A percentile compares a stretch with the other conserved stretches of the same genome.
These are phyloP conservation scores for Rhynchosporium agropyri DNA, from an alignment of 2,329 filamentous ascomycete genomes.

Conservation along the genomic window DNA sequence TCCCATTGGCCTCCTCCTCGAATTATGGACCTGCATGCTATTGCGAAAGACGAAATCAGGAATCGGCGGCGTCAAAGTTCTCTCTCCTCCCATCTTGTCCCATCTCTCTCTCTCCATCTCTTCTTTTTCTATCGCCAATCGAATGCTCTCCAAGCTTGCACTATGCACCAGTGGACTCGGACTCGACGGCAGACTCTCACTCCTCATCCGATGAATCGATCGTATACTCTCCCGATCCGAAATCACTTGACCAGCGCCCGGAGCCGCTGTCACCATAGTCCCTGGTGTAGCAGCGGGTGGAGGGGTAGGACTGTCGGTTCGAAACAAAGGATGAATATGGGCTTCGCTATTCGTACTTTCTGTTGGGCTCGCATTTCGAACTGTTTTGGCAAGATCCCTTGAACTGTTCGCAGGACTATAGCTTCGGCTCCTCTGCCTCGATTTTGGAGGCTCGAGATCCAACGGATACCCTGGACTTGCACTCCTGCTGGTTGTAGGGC, in stretches of 20 bases:
- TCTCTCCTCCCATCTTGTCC: constrained; percentile 41
- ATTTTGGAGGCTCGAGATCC: constrained; percentile 55
- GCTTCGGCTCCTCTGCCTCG: constrained; percentile 39
- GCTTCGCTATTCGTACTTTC: constrained; percentile 56
- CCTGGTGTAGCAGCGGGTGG: constrained; percentile 68
- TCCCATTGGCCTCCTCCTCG: constrained; percentile 36
- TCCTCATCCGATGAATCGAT: constrained; percentile 57
- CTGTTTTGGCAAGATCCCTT: constrained; percentile 25
- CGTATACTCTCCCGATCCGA: constrained; percentile 55
- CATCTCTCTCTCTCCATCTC: constrained; percentile 31
- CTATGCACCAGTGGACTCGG: constrained; percentile 56
- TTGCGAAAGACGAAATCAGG: constrained; percentile 62
- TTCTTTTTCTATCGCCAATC: constrained; percentile 38
- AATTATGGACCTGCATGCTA: constrained; percentile 51
- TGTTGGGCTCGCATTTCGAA: constrained; percentile 37
- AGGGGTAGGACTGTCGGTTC: constrained; percentile 69
- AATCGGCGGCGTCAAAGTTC: constrained; percentile 61
- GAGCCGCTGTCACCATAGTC: constrained; percentile 71
- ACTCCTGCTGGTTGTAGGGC: constrained; percentile 64
- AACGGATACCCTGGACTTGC: constrained; percentile 64
- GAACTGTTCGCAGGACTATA: constrained; percentile 38
- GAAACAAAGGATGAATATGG: constrained; percentile 78
- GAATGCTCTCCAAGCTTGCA: constrained; percentile 51
- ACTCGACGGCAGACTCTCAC: constrained; percentile 55
- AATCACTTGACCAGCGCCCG: constrained; percentile 67